phyloP scores from a whole-genome alignment of 2,329 filamentous ascomycete species.

The Beauveria sp. region DNA sequence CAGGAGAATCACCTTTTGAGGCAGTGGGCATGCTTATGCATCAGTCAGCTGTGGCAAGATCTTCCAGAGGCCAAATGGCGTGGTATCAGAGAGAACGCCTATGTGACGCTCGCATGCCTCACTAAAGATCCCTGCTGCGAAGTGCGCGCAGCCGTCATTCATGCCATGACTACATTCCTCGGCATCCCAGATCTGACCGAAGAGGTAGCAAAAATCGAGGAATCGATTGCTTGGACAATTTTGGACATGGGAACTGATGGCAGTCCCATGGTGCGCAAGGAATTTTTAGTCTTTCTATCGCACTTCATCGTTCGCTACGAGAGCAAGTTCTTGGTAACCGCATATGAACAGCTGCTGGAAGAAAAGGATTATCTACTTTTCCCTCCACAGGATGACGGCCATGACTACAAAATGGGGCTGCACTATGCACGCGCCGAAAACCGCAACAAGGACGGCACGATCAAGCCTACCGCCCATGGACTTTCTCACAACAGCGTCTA shows the following conservation, averaged over 20 bases:
- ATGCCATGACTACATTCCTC: constrained; percentile 88
- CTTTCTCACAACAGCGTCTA: constrained; percentile 85
- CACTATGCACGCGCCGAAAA: constrained; percentile 52
- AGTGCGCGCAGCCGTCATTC: constrained; percentile 85
- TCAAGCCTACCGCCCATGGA: constrained; percentile 49
- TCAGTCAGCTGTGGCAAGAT: constrained; percentile 90
- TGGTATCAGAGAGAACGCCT: constrained; percentile 83
- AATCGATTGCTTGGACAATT: constrained; percentile 80
- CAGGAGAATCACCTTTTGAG: constrained; percentile 80
- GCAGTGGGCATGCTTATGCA: constrained; percentile 92
- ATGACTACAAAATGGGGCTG: constrained; percentile 54
- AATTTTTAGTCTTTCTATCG: constrained; percentile 88
- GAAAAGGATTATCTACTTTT: constrained; percentile 63
- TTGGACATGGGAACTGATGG: constrained; percentile 90
- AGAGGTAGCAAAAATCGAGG: constrained; percentile 84
- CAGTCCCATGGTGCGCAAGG: constrained; percentile 87
- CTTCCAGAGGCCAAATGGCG: constrained; percentile 92
- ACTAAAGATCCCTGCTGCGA: constrained; percentile 83
- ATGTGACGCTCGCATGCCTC: constrained; percentile 70
- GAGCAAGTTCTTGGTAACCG: constrained; percentile 83
- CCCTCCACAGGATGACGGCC: constrained; percentile 47
- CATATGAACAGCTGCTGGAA: constrained; percentile 82
- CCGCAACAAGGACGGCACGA: constrained; percentile 48
- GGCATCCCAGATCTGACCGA: constrained; percentile 89
- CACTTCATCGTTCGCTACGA: constrained; percentile 86